A percentile compares a stretch with the other conserved stretches of the same genome.
Conservation (phyloP, 345 rosid genomes). For the Limnanthes douglasii region DNA sequence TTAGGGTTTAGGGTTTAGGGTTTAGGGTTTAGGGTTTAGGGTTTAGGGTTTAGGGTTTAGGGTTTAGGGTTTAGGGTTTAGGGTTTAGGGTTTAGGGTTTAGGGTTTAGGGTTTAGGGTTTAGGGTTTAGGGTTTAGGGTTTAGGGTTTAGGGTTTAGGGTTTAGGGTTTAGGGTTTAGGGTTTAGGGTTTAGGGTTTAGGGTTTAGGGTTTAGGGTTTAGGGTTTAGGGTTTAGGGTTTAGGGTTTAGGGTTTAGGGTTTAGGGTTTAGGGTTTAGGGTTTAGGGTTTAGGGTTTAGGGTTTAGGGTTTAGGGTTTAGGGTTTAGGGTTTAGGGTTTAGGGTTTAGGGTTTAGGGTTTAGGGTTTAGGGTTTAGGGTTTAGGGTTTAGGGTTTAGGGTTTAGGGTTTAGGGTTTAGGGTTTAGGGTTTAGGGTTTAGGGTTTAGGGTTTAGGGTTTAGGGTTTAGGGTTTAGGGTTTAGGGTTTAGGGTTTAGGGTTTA, state of each 20-base stretch:
- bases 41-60: conserved; percentile 10
- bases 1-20: conserved; percentile 10
- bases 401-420: conserved; percentile 12
- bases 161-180: conserved; percentile 5
- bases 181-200: conserved; percentile 7
- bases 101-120: conserved; percentile 2
- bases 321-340: conserved; percentile 15
- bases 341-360: conserved; percentile 14
- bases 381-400: conserved; percentile 6
- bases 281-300: conserved; percentile 13
- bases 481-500: conserved; percentile 13
- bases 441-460: conserved; percentile 11
- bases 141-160: conserved; percentile 5
- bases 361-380: conserved; percentile 9
- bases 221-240: conserved; percentile 3
- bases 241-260: conserved; percentile 10
- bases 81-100: conserved; percentile 4
- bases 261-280: conserved; percentile 9
- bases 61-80: conserved; percentile 10
- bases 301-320: conserved; percentile 13
- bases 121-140: conserved; percentile 6
- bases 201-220: conserved; percentile 7
- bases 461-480: conserved; percentile 8
- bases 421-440: conserved; percentile 14
- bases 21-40: conserved; percentile 11